Conservation (phyloP, 2,329 filamentous ascomycete species). For the Aureobasidium sp. region DNA sequence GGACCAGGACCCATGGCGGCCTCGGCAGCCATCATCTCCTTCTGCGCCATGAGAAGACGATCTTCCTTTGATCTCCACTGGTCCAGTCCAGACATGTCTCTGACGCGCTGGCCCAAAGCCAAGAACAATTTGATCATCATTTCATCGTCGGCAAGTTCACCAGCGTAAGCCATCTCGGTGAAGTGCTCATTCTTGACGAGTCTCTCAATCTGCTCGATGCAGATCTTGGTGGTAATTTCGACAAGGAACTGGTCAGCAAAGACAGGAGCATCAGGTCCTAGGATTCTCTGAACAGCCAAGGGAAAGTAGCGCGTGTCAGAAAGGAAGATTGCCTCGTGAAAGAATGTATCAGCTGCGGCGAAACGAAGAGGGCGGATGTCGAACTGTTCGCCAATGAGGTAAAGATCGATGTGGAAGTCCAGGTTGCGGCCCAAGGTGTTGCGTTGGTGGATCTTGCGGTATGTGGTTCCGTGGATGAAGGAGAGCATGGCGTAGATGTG, state of each 20-base stretch:
- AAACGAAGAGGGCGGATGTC: neutral
- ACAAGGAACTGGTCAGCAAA: neutral
- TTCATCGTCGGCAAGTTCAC: neutral
- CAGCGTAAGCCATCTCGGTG: neutral
- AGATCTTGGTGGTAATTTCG: neutral
- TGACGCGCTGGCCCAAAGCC: neutral
- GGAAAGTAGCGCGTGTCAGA: neutral
- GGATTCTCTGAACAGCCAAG: neutral
- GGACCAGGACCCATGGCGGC: neutral
- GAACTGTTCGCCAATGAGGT: constrained; percentile 5
- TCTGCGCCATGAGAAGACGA: neutral
- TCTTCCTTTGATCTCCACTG: neutral
- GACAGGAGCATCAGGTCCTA: neutral
- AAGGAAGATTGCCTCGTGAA: neutral
- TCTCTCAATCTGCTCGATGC: neutral
- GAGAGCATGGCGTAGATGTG: constrained; percentile 3
- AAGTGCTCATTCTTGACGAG: neutral
- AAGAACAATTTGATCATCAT: neutral
- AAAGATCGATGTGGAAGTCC: constrained; percentile 7
- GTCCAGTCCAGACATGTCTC: neutral
- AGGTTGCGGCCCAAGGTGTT: neutral
- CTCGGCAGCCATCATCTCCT: neutral
- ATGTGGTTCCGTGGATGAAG: neutral
- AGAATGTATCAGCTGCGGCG: neutral
- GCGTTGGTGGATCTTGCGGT: neutral